phyloP scores from a whole-genome alignment of 208 protist species.

The Acanthamoeba royreba region DNA sequence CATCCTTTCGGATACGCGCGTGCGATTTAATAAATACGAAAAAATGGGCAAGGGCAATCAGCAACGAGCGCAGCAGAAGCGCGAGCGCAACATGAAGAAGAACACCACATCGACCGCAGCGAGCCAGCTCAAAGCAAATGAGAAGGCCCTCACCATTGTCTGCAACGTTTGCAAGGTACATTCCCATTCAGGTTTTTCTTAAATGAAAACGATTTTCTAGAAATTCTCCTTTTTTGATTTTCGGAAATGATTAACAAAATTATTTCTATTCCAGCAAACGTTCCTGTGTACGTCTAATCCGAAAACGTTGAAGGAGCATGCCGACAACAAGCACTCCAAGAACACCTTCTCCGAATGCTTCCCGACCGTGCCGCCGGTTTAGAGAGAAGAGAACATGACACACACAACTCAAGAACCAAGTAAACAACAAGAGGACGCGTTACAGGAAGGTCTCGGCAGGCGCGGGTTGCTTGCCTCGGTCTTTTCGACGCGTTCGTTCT shows the following conservation, averaged over 20 bases:
- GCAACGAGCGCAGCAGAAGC: slow-evolving; percentile 58
- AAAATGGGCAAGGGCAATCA: slow-evolving; percentile 51
- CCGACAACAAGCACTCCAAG: slow-evolving; percentile 60
- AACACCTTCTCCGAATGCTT: slow-evolving; percentile 61
- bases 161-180: slow-evolving; percentile 59
- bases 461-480: no score
- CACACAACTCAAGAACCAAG: no score
- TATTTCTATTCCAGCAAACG: slow-evolving; percentile 7
- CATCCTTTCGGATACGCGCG: no score
- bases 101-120: neutral
- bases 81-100: slow-evolving; percentile 63
- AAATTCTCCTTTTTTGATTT: neutral
- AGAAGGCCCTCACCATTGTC: slow-evolving; percentile 56
- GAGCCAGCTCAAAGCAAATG: slow-evolving; percentile 64
- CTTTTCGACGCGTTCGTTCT: no score
- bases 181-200: neutral
- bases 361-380: neutral
- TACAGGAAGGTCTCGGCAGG: no score
- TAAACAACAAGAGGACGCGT: no score
- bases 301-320: slow-evolving; percentile 51
- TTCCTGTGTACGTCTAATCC: slow-evolving; percentile 62
- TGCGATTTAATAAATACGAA: neutral
- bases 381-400: no score
- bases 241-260: neutral
- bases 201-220: neutral